Evolutionary conservation across 1,139 yeast genomes (phyloP), one percentile per base, ranked within the genome.

Genomic region (Diutina scorzettiae): DNA sequence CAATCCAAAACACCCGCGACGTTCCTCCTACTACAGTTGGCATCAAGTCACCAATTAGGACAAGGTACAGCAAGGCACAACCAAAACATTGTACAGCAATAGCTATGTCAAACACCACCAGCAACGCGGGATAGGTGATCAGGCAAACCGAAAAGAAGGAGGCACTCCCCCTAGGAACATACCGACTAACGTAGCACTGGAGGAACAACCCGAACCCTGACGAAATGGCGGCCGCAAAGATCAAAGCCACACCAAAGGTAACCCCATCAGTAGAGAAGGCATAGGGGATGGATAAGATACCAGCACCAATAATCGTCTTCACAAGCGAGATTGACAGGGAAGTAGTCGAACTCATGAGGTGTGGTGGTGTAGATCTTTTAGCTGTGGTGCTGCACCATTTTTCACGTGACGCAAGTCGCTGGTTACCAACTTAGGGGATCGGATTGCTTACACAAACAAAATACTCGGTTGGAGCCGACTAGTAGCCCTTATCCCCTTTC

Each of bases 191-290:
- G 50, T 78, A 69, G n/a, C 81, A 82, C 53, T 89, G 89, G 28
- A 89, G 64, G 51, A 77, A 81, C 34, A 91, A 65, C 0, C 98
- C 98, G 52, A 72, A 74, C 0, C 84, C 85, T 2, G 95, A 79
- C 0, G 95, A 75, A 2, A 73, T 27, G 0, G 93, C 96, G 0
- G 96, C 94, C 12, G 85, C 47, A 1, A 80, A 19, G 12, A 87
- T 73, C 41, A 87, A 71, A 9, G 73, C 44, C 0, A 76, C 55
- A 0, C 97, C 98, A 28, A 81, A 62, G 1, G 80, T 50, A 2
- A 87, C 58, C 2, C 96, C 96, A 56, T 89, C 94, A n/a, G 89
- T 77, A 44, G 78, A 70, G 58, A 84, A 81, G 0, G 96, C 95
- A 53, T 74, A 81, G 1, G 98, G 97, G 67, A 93, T 81, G 14